A percentile compares a stretch with the other conserved stretches of the same genome.
Conservation (phyloP, 2,329 filamentous ascomycete genomes). For the Dothistroma pini region DNA sequence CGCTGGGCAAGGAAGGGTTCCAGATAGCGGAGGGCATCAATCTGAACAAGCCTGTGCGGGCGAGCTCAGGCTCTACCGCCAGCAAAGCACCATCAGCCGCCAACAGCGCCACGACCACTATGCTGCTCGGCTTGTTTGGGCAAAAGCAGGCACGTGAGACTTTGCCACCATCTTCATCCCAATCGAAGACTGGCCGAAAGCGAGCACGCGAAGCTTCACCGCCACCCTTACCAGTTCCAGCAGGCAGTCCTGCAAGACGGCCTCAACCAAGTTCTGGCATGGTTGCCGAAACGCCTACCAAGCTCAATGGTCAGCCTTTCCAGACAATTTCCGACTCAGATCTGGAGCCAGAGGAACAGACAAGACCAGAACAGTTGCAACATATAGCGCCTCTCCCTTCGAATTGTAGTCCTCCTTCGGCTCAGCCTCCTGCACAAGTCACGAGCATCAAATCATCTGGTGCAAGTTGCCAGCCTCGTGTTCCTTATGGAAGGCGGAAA, state of each 20-base stretch:
- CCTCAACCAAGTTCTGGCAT: background rate
- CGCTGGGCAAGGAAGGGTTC: conserved; percentile 24
- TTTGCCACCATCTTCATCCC: background rate
- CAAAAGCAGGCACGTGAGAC: background rate
- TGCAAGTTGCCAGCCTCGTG: conserved; percentile 1
- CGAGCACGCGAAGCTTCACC: background rate
- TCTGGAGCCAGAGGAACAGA: background rate
- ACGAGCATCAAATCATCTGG: background rate
- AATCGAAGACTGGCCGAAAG: background rate
- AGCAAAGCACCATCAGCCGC: background rate
- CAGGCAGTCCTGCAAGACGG: background rate
- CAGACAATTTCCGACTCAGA: background rate
- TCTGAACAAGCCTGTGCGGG: conserved; percentile 22
- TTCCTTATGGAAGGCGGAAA: conserved; percentile 26
- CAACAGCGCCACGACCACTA: background rate
- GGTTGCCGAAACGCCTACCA: conserved; percentile 3
- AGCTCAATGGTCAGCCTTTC: background rate
- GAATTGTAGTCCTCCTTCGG: conserved; percentile 4
- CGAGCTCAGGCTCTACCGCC: conserved; percentile 5
- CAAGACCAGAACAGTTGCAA: background rate
- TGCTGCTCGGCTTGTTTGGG: background rate
- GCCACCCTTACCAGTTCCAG: no score
- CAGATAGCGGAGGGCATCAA: conserved; percentile 29
- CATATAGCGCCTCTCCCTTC: background rate
- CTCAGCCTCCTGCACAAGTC: conserved; percentile 1